Conservation (phyloP, 2,329 filamentous ascomycete genomes). For the Intubia oerlemansii region DNA sequence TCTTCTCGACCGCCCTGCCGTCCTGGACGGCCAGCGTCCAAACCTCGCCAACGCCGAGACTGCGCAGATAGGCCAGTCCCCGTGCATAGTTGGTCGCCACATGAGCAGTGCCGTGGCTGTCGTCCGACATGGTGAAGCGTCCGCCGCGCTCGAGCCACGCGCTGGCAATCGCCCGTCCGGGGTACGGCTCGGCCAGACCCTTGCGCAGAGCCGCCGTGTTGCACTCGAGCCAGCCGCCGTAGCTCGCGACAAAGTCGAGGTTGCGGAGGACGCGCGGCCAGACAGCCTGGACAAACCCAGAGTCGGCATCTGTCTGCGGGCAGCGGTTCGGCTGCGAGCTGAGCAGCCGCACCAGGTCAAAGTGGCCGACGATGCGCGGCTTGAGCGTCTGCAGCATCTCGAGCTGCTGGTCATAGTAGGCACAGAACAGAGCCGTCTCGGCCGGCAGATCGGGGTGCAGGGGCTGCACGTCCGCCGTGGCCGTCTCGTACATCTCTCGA, state of each 20-base stretch:
- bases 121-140: conserved; percentile 78
- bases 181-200: conserved; percentile 80
- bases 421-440: background rate
- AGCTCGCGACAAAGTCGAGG: conserved; percentile 43
- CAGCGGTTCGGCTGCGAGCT: conserved; percentile 42
- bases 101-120: conserved; percentile 78
- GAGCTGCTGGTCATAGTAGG: conserved; percentile 72
- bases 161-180: conserved; percentile 55
- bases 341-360: conserved; percentile 73
- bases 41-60: conserved; percentile 40
- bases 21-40: too few relatives aligned
- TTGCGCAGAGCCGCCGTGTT: conserved; percentile 79
- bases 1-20: conserved; percentile 19
- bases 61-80: conserved; percentile 48
- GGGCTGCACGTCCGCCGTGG: conserved; percentile 16
- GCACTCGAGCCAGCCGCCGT: conserved; percentile 71
- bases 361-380: conserved; percentile 75
- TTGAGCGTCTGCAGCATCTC: conserved; percentile 54
- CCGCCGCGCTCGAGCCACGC: conserved; percentile 54
- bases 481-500: conserved; percentile 38
- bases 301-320: conserved; percentile 18
- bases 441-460: conserved; percentile 50
- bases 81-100: conserved; percentile 66
- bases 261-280: conserved; percentile 62
- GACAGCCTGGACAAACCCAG: conserved; percentile 25